Percentiles rank a stretch among this genome's conserved stretches.
Evolutionary conservation across 2,329 filamentous ascomycete genomes (phyloP).

Genomic region (Epichloe uncinata): DNA sequence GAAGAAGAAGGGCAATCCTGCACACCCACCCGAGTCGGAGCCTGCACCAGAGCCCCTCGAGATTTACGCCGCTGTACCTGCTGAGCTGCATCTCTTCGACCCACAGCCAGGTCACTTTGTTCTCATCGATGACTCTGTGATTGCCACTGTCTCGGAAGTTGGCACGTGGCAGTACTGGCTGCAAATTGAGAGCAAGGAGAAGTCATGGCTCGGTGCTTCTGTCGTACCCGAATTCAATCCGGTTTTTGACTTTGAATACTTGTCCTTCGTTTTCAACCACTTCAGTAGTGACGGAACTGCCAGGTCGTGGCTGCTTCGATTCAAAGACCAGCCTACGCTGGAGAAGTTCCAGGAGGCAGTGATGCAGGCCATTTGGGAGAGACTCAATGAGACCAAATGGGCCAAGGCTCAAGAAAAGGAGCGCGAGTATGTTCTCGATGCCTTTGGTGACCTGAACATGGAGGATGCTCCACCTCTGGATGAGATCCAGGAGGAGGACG

Average conservation of each 20-base stretch:
- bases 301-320: conserved; percentile 89
- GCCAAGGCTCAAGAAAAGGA: conserved; percentile 83
- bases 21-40: conserved; percentile 2
- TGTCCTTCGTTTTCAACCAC: conserved; percentile 99
- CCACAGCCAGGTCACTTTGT: conserved; percentile 78
- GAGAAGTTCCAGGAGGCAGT: conserved; percentile 87
- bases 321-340: conserved; percentile 68
- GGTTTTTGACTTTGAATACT: conserved; percentile 96
- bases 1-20: background rate
- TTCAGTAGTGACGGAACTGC: conserved; percentile 80
- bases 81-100: conserved; percentile 89
- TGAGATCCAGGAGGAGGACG: conserved; percentile 36
- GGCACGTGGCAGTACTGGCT: conserved; percentile 95
- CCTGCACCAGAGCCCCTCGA: conserved; percentile 53
- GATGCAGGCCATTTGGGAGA: conserved; percentile 94
- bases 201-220: conserved; percentile 76
- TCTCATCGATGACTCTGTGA: conserved; percentile 60
- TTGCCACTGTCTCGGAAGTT: conserved; percentile 70
- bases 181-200: conserved; percentile 62
- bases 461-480: conserved; percentile 50
- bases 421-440: conserved; percentile 85
- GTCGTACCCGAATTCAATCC: conserved; percentile 89
- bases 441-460: conserved; percentile 90
- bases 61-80: conserved; percentile 59
- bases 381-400: conserved; percentile 91